These are phyloP conservation scores for Lactarius akahatsu DNA, from an alignment of 768 basidiomycete genomes.

Conservation along the genomic window DNA sequence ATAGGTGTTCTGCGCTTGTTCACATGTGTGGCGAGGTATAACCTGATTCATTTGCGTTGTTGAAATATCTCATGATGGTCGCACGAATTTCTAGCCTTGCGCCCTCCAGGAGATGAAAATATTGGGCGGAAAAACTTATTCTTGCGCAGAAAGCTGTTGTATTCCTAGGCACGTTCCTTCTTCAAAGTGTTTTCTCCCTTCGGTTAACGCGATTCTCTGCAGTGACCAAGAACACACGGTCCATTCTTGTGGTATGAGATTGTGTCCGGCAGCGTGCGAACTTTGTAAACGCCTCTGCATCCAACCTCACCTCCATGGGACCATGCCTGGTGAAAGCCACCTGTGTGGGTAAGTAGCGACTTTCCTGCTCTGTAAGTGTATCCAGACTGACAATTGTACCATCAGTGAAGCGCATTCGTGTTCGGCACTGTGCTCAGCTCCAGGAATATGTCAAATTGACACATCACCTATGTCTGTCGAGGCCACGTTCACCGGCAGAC, in stretches of 20 bases:
- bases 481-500: constrained; percentile 58
- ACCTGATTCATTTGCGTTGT: constrained; percentile 3
- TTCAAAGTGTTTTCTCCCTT: too few species aligned
- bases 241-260: constrained; percentile 52
- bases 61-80: background rate
- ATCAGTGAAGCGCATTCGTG: constrained; percentile 54
- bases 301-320: constrained; percentile 52
- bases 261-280: constrained; percentile 55
- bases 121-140: constrained; percentile 13
- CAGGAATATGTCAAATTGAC: constrained; percentile 59
- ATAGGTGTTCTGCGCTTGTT: constrained; percentile 51
- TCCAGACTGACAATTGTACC: background rate
- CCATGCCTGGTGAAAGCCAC: constrained; percentile 43
- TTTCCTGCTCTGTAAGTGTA: background rate
- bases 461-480: constrained; percentile 58
- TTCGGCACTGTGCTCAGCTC: constrained; percentile 41
- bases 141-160: constrained; percentile 22
- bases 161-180: constrained; percentile 19
- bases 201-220: background rate
- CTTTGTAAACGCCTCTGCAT: constrained; percentile 58
- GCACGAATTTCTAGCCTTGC: constrained; percentile 19
- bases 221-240: constrained; percentile 47
- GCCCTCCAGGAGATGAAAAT: constrained; percentile 18
- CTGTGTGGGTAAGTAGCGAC: constrained; percentile 51
- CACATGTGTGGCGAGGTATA: constrained; percentile 58